Conservation (phyloP, 2,329 filamentous ascomycete genomes). For the Monilinia aucupariae region DNA sequence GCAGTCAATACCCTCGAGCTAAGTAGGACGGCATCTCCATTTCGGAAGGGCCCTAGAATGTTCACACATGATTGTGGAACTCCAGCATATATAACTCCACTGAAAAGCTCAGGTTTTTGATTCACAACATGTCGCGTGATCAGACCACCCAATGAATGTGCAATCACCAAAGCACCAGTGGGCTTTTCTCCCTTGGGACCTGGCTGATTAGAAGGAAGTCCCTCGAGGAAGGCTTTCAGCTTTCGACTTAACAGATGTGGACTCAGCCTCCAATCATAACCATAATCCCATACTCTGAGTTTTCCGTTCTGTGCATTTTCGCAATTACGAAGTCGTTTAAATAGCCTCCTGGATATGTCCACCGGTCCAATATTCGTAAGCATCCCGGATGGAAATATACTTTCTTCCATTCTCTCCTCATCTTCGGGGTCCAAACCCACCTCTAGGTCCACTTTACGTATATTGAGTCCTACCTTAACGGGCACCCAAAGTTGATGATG, state of each 20-base stretch:
- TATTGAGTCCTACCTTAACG: slow-evolving; percentile 84
- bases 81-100: slow-evolving; percentile 80
- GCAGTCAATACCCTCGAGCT: slow-evolving; percentile 87
- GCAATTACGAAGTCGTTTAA: slow-evolving; percentile 69
- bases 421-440: slow-evolving; percentile 77
- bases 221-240: slow-evolving; percentile 68
- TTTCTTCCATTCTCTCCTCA: slow-evolving; percentile 75
- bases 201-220: slow-evolving; percentile 66
- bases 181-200: slow-evolving; percentile 40
- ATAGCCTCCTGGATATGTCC: slow-evolving; percentile 76
- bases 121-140: slow-evolving; percentile 88
- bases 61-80: slow-evolving; percentile 84
- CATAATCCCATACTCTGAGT: slow-evolving; percentile 80
- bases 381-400: slow-evolving; percentile 82
- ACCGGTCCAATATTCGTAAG: slow-evolving; percentile 87
- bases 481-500: slow-evolving; percentile 91
- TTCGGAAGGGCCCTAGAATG: slow-evolving; percentile 80
- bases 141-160: slow-evolving; percentile 81
- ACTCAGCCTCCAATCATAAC: slow-evolving; percentile 90
- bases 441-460: slow-evolving; percentile 86
- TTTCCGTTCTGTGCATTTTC: slow-evolving; percentile 67
- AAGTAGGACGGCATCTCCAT: slow-evolving; percentile 86
- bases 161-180: slow-evolving; percentile 72
- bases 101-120: slow-evolving; percentile 74
- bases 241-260: slow-evolving; percentile 68